Conservation (phyloP, 2,329 filamentous ascomycete species). For the Colletotrichum incanum region DNA sequence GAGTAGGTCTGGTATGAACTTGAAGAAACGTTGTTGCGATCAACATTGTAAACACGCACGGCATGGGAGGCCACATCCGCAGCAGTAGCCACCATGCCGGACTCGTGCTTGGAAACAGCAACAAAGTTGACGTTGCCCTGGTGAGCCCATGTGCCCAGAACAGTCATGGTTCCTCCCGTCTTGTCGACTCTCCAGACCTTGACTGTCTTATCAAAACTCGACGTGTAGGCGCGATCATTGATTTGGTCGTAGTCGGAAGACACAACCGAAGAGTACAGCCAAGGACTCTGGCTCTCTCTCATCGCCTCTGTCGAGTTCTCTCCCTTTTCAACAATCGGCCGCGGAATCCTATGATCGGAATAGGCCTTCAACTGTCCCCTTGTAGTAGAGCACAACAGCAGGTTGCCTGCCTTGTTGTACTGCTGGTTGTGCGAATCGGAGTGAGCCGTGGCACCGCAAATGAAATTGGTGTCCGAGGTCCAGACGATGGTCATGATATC, state of each 20-base stretch:
- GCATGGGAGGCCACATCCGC: constrained; percentile 69
- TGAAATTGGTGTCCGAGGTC: constrained; percentile 67
- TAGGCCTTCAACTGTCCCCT: constrained; percentile 64
- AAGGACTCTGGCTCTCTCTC: constrained; percentile 72
- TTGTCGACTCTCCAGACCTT: constrained; percentile 69
- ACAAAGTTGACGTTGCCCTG: constrained; percentile 76
- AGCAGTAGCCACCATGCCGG: constrained; percentile 71
- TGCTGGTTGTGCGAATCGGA: constrained; percentile 76
- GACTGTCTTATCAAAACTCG: constrained; percentile 74
- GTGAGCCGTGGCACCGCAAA: constrained; percentile 76
- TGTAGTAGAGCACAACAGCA: constrained; percentile 68
- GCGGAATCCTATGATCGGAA: constrained; percentile 70
- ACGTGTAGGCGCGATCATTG: constrained; percentile 68
- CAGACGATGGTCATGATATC: constrained; percentile 73
- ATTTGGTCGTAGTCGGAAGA: constrained; percentile 69
- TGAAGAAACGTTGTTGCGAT: constrained; percentile 52
- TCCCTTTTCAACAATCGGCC: constrained; percentile 67
- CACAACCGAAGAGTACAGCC: constrained; percentile 76
- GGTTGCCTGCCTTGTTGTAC: constrained; percentile 76
- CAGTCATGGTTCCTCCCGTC: constrained; percentile 59
- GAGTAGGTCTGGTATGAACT: constrained; percentile 59
- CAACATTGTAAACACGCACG: constrained; percentile 70
- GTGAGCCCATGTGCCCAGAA: constrained; percentile 69
- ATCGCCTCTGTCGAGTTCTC: constrained; percentile 72
- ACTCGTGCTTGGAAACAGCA: constrained; percentile 63